Conservation (phyloP, 768 basidiomycete genomes). For the Mrakia gelida region DNA sequence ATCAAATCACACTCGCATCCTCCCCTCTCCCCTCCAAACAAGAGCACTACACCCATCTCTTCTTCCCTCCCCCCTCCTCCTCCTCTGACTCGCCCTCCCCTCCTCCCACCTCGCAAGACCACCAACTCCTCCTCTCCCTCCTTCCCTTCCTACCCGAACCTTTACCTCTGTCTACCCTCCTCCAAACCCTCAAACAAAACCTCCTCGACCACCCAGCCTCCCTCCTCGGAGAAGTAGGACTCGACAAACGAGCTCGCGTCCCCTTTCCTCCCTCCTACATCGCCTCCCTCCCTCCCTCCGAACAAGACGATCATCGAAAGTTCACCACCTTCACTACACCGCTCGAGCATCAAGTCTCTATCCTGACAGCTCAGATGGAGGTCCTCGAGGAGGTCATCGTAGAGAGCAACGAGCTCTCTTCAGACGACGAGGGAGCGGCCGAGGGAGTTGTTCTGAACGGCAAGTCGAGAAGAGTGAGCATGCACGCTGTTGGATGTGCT, state of each 20-base stretch:
- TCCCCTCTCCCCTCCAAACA: conserved; percentile 50
- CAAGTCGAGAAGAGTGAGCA: conserved; percentile 56
- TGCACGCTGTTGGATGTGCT: conserved; percentile 72
- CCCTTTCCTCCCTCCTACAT: conserved; percentile 17
- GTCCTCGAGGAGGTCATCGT: conserved; percentile 53
- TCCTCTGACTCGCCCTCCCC: neutral
- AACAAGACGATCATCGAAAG: neutral
- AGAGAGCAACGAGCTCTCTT: neutral
- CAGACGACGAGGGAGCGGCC: neutral
- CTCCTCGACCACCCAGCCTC: conserved; percentile 61
- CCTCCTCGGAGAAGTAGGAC: conserved; percentile 89
- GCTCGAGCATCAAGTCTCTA: conserved; percentile 68
- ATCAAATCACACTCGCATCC: conserved; percentile 59
- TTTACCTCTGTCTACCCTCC: neutral
- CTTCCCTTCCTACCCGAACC: conserved; percentile 40
- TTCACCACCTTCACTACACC: conserved; percentile 49
- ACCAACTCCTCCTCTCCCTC: neutral
- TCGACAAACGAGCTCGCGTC: conserved; percentile 52
- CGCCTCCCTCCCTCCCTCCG: neutral
- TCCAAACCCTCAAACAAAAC: conserved; percentile 55
- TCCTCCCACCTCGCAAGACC: neutral
- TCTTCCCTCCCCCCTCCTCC: conserved; percentile 48
- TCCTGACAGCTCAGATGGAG: conserved; percentile 79
- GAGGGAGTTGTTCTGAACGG: conserved; percentile 51
- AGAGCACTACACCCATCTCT: conserved; percentile 69